Conservation (phyloP, 2,329 filamentous ascomycete genomes). For the Venturiaceae sp. region DNA sequence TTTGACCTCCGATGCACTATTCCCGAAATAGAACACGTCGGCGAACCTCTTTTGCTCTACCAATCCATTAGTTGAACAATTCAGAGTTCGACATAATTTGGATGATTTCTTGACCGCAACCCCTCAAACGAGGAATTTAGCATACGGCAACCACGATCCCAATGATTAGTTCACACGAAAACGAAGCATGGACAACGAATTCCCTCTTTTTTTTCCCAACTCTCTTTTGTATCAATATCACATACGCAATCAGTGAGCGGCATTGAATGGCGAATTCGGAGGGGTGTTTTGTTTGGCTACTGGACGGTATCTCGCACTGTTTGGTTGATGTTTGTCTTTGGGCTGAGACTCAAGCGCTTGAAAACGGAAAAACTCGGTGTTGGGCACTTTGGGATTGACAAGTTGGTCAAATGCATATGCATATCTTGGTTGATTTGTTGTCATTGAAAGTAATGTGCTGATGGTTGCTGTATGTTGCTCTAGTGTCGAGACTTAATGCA, state of each 20-base stretch:
- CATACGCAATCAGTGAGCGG: not conserved
- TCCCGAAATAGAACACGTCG: slow-evolving; percentile 95
- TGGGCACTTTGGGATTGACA: not conserved
- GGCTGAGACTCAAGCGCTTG: not conserved
- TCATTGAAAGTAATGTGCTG: not conserved
- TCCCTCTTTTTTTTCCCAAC: not conserved
- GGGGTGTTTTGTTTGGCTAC: not conserved
- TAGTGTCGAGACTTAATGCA: not conserved
- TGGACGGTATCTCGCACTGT: not conserved
- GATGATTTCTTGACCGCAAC: not conserved
- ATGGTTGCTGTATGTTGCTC: not conserved
- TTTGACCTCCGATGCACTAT: slow-evolving; percentile 99
- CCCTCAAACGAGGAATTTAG: not conserved
- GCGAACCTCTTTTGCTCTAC: slow-evolving; percentile 89
- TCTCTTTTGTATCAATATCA: not conserved
- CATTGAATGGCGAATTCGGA: not conserved
- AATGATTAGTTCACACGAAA: not conserved
- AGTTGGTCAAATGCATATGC: not conserved
- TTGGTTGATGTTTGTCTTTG: not conserved
- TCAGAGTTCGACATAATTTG: not conserved
- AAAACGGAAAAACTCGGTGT: not conserved
- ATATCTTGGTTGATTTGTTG: not conserved
- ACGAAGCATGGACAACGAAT: not conserved
- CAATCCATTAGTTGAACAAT: slow-evolving; percentile 27
- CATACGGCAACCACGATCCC: not conserved